Evolutionary conservation across 805 yeast genomes (phyloP).

Genomic region (Kuraishia floccosa): DNA sequence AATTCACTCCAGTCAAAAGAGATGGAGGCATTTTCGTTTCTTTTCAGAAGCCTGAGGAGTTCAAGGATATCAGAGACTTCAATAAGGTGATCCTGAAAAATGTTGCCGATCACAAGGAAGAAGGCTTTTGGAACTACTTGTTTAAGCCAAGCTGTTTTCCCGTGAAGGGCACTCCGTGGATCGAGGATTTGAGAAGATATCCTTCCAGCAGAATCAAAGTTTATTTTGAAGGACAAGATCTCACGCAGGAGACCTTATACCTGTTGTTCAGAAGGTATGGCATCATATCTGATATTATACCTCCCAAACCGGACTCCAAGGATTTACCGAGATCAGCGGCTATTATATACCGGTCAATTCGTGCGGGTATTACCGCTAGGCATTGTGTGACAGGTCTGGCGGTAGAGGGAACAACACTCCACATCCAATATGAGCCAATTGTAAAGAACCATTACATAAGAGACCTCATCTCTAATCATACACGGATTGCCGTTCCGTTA

Average conservation of each 20-base stretch:
- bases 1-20: constrained; percentile 57
- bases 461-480: constrained; percentile 59
- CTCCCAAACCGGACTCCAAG: constrained; percentile 31
- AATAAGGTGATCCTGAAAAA: constrained; percentile 32
- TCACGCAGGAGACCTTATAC: constrained; percentile 72
- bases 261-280: constrained; percentile 84
- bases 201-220: constrained; percentile 59
- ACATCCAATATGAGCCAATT: constrained; percentile 61
- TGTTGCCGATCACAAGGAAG: constrained; percentile 15
- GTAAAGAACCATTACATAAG: constrained; percentile 26
- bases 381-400: constrained; percentile 81
- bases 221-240: constrained; percentile 62
- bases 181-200: constrained; percentile 77
- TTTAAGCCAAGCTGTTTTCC: constrained; percentile 47
- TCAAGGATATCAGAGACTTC: constrained; percentile 33
- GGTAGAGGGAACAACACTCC: constrained; percentile 54
- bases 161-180: constrained; percentile 92
- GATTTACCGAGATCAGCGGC: constrained; percentile 31
- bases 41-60: constrained; percentile 45
- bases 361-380: constrained; percentile 77
- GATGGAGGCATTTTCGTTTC: constrained; percentile 95
- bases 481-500: constrained; percentile 74
- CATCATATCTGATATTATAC: constrained; percentile 59
- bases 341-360: constrained; percentile 41
- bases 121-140: constrained; percentile 26